Evolutionary conservation across 2,329 filamentous ascomycete genomes (phyloP).

Genomic region (Fusarium newnesense): DNA sequence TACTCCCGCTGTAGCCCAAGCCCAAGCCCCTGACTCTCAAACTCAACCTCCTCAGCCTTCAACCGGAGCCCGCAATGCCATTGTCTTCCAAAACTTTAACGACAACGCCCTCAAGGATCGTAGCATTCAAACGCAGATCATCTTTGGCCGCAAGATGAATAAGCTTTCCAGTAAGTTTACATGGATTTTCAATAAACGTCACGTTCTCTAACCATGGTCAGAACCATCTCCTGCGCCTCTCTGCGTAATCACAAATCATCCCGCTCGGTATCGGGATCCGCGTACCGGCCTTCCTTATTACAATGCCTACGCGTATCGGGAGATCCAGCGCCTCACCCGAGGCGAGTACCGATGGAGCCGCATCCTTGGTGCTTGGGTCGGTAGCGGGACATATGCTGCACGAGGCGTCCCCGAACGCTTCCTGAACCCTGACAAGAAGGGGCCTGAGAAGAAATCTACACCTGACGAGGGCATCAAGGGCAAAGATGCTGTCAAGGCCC

Average conservation of each 20-base stretch:
- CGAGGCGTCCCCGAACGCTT: slow-evolving; percentile 86
- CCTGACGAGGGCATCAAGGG: slow-evolving; percentile 23
- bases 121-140: slow-evolving; percentile 65
- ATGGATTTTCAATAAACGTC: background rate
- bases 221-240: slow-evolving; percentile 64
- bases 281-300: slow-evolving; percentile 84
- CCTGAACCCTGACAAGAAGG: slow-evolving; percentile 52
- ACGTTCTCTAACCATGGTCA: slow-evolving; percentile 39
- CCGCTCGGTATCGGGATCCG: slow-evolving; percentile 86
- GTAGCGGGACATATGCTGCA: slow-evolving; percentile 71
- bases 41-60: slow-evolving; percentile 41
- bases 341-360: slow-evolving; percentile 86
- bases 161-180: slow-evolving; percentile 62
- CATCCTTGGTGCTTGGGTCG: slow-evolving; percentile 85
- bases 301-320: slow-evolving; percentile 81
- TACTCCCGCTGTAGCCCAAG: slow-evolving; percentile 22
- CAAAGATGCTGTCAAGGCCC: slow-evolving; percentile 27
- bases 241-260: slow-evolving; percentile 85
- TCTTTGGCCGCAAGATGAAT: slow-evolving; percentile 69
- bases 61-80: slow-evolving; percentile 65
- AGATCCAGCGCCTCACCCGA: slow-evolving; percentile 78
- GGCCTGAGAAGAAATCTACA: slow-evolving; percentile 34
- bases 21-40: slow-evolving; percentile 35
- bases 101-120: slow-evolving; percentile 66
- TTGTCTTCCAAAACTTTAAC: slow-evolving; percentile 70